Conservation (phyloP, 768 basidiomycete species). For the Auriculariales sp. region DNA sequence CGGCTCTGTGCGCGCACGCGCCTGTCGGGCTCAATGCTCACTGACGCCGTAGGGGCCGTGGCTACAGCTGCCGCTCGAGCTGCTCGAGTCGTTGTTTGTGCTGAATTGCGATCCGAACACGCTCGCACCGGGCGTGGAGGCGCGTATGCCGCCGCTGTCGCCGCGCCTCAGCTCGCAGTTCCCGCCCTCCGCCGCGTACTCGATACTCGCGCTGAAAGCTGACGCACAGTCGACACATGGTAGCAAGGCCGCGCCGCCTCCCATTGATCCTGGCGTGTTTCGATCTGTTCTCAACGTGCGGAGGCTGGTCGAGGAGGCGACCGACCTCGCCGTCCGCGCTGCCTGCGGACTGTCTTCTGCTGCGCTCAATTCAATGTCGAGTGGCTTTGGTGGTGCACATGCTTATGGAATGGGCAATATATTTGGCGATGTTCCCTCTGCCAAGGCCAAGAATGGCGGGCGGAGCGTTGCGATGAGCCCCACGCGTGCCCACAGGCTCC, state of each 20-base stretch:
- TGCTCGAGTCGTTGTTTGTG: conserved; percentile 66
- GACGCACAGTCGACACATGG: conserved; percentile 40
- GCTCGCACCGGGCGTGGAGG: conserved; percentile 25
- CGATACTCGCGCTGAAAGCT: conserved; percentile 23
- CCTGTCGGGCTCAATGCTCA: background rate
- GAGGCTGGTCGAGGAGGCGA: conserved; percentile 75
- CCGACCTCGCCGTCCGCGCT: conserved; percentile 77
- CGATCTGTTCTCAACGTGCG: conserved; percentile 61
- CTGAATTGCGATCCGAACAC: conserved; percentile 67
- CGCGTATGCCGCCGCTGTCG: conserved; percentile 32
- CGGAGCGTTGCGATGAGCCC: conserved; percentile 74
- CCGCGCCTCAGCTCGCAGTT: conserved; percentile 20
- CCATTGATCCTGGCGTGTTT: conserved; percentile 82
- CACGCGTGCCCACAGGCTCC: conserved; percentile 64
- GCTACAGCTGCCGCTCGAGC: conserved; percentile 77
- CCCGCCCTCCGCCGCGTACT: conserved; percentile 13
- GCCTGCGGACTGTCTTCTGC: conserved; percentile 70
- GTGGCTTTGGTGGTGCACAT: conserved; percentile 17
- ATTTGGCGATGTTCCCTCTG: conserved; percentile 31
- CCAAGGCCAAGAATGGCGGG: conserved; percentile 36
- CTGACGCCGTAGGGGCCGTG: conserved; percentile 57
- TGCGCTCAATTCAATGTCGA: conserved; percentile 45
- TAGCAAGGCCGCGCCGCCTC: conserved; percentile 64
- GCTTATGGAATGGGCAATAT: conserved; percentile 32
- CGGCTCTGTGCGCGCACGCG: background rate